phyloP scores from a whole-genome alignment of 2,329 filamentous ascomycete species.

The Claviceps pazoutovae region DNA sequence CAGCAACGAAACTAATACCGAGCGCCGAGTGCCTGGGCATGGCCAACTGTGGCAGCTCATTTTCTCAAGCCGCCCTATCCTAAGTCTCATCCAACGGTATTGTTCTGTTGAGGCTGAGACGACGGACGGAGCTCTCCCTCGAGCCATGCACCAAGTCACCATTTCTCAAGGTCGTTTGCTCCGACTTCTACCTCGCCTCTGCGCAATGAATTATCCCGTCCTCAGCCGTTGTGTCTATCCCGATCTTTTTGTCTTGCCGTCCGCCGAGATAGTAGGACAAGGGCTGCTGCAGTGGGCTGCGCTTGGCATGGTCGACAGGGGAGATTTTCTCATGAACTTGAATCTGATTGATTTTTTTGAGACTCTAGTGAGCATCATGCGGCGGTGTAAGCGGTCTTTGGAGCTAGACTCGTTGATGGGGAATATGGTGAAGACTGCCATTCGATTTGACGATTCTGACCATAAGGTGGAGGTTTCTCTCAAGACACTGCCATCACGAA shows the following conservation, averaged over 20 bases:
- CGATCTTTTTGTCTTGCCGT: slow-evolving; percentile 17
- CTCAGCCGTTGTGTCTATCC: slow-evolving; percentile 24
- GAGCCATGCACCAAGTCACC: slow-evolving; percentile 25
- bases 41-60: slow-evolving; percentile 40
- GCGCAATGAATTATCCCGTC: slow-evolving; percentile 29
- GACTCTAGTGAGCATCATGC: slow-evolving; percentile 33
- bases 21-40: slow-evolving; percentile 31
- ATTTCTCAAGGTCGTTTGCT: slow-evolving; percentile 40
- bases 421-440: slow-evolving; percentile 28
- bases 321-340: slow-evolving; percentile 36
- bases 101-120: slow-evolving; percentile 21
- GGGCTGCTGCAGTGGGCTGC: slow-evolving; percentile 38
- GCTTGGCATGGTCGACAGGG: slow-evolving; percentile 35
- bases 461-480: slow-evolving; percentile 24
- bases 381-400: slow-evolving; percentile 22
- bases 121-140: slow-evolving; percentile 10
- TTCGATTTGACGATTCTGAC: slow-evolving; percentile 26
- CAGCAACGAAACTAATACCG: slow-evolving; percentile 20
- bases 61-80: slow-evolving; percentile 30
- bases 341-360: slow-evolving; percentile 41
- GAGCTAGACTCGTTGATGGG: slow-evolving; percentile 24
- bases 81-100: slow-evolving; percentile 27
- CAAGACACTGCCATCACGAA: slow-evolving; percentile 30
- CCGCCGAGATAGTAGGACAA: slow-evolving; percentile 12
- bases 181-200: slow-evolving; percentile 35